These are phyloP conservation scores for Cryphonectria parasitica DNA, from an alignment of 2,329 filamentous ascomycete species.

Conservation along the genomic window DNA sequence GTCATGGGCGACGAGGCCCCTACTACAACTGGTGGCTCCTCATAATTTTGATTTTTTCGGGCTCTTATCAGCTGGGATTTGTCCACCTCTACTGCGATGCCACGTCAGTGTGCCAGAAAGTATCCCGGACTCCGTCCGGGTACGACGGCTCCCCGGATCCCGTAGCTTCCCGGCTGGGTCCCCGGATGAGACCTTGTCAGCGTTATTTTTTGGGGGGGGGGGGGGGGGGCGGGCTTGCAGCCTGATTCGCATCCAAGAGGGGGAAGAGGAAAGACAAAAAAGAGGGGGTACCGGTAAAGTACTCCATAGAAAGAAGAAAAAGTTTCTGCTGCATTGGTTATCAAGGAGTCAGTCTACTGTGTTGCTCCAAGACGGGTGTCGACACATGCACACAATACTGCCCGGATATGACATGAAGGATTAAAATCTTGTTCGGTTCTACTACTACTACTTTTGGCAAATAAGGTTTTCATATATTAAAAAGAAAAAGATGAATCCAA, in stretches of 20 bases:
- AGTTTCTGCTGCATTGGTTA: not conserved
- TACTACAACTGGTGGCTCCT: not conserved
- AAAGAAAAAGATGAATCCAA: no score
- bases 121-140: not conserved
- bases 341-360: not conserved
- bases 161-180: not conserved
- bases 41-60: not conserved
- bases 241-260: not conserved
- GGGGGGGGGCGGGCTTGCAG: no score
- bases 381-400: not conserved
- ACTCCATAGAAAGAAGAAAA: not conserved
- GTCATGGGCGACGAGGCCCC: conserved; percentile 49
- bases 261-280: not conserved
- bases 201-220: not conserved
- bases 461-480: not conserved
- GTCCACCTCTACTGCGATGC: not conserved
- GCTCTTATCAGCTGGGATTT: not conserved
- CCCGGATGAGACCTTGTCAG: not conserved
- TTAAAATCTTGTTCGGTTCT: not conserved
- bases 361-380: not conserved
- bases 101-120: not conserved
- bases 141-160: not conserved
- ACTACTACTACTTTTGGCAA: not conserved
- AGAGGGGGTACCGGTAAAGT: not conserved
- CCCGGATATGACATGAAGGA: not conserved